These are phyloP conservation scores for Incumbomyces lentus DNA, from an alignment of 2,329 filamentous ascomycete genomes.

Conservation along the genomic window DNA sequence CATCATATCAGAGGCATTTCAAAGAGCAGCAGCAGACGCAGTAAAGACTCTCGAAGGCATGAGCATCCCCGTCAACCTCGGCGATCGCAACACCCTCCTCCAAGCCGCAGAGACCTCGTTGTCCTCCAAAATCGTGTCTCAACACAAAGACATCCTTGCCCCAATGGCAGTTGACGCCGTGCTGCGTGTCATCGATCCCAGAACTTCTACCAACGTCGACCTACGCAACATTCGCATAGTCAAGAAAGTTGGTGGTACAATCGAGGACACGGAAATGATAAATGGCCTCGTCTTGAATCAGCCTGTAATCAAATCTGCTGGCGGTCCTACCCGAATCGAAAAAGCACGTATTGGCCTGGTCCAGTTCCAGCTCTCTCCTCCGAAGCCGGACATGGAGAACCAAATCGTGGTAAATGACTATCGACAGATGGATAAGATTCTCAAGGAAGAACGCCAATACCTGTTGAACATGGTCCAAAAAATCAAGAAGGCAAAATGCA, in stretches of 20 bases:
- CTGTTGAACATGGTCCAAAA: constrained; percentile 99
- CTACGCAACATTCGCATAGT: constrained; percentile 92
- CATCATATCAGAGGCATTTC: constrained; percentile 94
- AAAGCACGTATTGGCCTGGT: constrained; percentile 96
- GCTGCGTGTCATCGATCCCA: constrained; percentile 87
- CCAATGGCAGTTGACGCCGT: constrained; percentile 97
- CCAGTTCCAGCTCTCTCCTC: constrained; percentile 96
- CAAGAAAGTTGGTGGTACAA: constrained; percentile 95
- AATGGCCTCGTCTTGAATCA: constrained; percentile 91
- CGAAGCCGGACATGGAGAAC: constrained; percentile 99
- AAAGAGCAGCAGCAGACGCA: constrained; percentile 79
- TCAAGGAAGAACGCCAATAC: constrained; percentile 98
- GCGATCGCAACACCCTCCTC: constrained; percentile 78
- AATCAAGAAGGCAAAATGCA: constrained; percentile 99
- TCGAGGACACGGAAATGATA: constrained; percentile 95
- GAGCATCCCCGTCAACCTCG: constrained; percentile 84
- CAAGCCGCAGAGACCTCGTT: constrained; percentile 96
- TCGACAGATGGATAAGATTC: constrained; percentile 99
- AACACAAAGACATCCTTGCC: constrained; percentile 89
- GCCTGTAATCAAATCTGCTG: constrained; percentile 83
- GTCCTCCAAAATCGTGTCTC: constrained; percentile 96
- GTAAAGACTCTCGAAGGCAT: constrained; percentile 88
- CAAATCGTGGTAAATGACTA: constrained; percentile 99
- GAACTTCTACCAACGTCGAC: constrained; percentile 92
- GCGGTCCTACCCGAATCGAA: constrained; percentile 85